These are phyloP conservation scores for Saitozyma sp. DNA, from an alignment of 768 basidiomycete species.

Conservation along the genomic window DNA sequence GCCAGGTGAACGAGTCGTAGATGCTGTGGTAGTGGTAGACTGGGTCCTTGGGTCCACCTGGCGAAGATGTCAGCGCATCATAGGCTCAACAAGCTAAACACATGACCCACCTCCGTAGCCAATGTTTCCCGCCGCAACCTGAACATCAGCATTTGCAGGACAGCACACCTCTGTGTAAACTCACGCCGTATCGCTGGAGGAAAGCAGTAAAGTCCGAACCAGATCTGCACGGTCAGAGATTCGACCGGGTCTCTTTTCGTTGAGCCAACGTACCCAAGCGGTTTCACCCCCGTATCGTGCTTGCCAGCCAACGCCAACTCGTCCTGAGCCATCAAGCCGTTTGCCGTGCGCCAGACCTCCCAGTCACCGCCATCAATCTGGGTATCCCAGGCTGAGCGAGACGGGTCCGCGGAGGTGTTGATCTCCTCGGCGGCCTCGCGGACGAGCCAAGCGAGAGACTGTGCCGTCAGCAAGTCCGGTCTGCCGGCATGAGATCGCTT, in stretches of 20 bases:
- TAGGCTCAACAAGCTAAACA: not conserved
- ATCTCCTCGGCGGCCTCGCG: conserved; percentile 67
- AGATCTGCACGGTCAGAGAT: conserved; percentile 53
- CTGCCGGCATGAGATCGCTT: not conserved
- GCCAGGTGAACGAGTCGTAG: conserved; percentile 72
- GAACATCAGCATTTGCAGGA: not conserved
- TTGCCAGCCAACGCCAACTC: conserved; percentile 27
- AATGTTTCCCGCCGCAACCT: conserved; percentile 49
- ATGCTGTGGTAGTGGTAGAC: conserved; percentile 73
- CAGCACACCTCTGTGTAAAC: not conserved
- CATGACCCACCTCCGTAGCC: conserved; percentile 44
- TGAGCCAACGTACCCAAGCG: too few relatives aligned
- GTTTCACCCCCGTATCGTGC: conserved; percentile 29
- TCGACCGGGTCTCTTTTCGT: not conserved
- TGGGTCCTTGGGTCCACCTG: conserved; percentile 51
- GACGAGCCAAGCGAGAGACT: conserved; percentile 74
- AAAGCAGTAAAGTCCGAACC: conserved; percentile 93
- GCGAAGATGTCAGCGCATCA: conserved; percentile 1
- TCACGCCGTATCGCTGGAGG: conserved; percentile 72
- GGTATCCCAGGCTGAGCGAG: conserved; percentile 78
- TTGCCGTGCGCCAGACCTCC: conserved; percentile 43
- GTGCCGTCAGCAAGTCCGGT: not conserved
- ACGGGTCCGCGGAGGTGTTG: conserved; percentile 67
- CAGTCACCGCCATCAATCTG: conserved; percentile 62
- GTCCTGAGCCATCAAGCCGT: conserved; percentile 14